Base-by-base conservation (phyloP, 2,329 filamentous ascomycete genomes). In the Aureobasidium sp. region DNA sequence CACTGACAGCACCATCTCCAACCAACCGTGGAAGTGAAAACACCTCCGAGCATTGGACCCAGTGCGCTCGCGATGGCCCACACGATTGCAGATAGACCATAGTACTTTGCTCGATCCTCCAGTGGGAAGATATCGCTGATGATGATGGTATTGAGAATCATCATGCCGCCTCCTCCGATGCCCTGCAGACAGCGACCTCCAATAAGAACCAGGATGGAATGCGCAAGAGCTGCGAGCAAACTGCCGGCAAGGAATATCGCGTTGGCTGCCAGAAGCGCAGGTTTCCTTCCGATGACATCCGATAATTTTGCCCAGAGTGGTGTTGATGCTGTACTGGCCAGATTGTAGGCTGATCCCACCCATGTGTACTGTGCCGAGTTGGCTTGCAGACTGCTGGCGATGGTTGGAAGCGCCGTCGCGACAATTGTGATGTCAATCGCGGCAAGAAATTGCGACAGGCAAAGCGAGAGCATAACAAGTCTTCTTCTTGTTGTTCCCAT, bases 331-430 rank as follows among this genome's bases (percentile, higher is more conserved):
- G 58, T 61, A 31, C 34, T 52, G 12, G 58, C 58, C 9, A 61
- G 58, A 9, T 61, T 61, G 14, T 61, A 61, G 0, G 58, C 58
- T 5, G 34, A 41, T 20, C 58, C 58, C 3, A 63, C 34, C 88
- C 88, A 92, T 6, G 86, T 85, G 73, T 91, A 92, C 31, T 88
- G 88, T 15, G 83, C 77, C 3, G 84, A 84, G 6, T 87, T 61
- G 22, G 58, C 88, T 47, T 84, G 70, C 64, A 92, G 83, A 64
- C 87, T 79, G 41, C 74, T 74, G 5, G 84, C 80, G 66, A 90
- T 66, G 37, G 53, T 65, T 37, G 58, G 63, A 45, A 49, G 48
- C 42, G 62, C 53, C 22, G 52, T 63, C n/a, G 67, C 66, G 37
- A 71, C 66, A 27, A 66, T 70, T 17, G 68, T 64, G 62, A 75